Base-by-base conservation (phyloP, 2,329 filamentous ascomycete genomes). In the Beauveria sp. region DNA sequence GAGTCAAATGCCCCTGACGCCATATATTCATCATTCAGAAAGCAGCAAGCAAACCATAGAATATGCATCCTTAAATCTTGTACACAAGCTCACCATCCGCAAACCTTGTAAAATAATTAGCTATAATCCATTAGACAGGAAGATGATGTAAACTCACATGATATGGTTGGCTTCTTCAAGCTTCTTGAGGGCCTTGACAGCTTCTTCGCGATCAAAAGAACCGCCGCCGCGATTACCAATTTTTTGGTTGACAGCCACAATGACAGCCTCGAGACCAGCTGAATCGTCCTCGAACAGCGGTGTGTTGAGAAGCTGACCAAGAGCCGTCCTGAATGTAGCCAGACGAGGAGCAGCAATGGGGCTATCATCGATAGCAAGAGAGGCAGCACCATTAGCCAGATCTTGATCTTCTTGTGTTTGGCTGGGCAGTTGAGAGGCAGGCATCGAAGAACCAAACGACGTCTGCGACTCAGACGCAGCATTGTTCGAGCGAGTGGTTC, bases 81-180 rank as follows among this genome's bases (percentile, higher is more conserved):
- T 89, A 90, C 50, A 90, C 85, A 63, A 86, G 77, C 55, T 88
- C 82, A 47, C 86, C 87, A 68, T 81, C 80, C 12, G 80, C 78
- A 65, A 80, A 82, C 81, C 81, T 85, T 61, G 6, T 37, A 1
- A 41, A 18, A 22, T 5, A 41, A 66, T 71, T 65, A 73, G 67
- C 52, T 8, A 61, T 20, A 24, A 12, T 43, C 24, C 14, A 5
- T 59, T 18, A 16, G 22, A n/a, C 24, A 24, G 55, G 54, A 26
- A 41, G 30, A 24, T 9, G 30, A 26, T 24, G 20, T 12, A 54
- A 60, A 85, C 90, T 84, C 79, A 93, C 92, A 99, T 99, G 70
- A 99, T 87, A 78, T 93, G 87, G 73, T 97, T 97, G 67, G 82
- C 80, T 65, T 90, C 86, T 68, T 91, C 88, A 84, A 99, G 87